These are phyloP conservation scores for Przewalskia tangutica DNA, from an alignment of 257 asterid genomes.

Conservation along the genomic window DNA sequence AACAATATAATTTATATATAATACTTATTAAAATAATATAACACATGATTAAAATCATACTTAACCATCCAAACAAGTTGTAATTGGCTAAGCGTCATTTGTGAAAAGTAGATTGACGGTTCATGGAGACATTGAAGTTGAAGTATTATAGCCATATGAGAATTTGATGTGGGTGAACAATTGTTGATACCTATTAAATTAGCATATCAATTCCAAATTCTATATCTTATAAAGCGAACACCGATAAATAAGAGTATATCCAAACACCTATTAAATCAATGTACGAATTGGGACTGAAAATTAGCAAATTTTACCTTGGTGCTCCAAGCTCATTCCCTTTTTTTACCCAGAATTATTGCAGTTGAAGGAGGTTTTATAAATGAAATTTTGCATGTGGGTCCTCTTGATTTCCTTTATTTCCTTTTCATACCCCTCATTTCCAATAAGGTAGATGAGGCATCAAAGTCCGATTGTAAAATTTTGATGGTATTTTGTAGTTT, in stretches of 20 bases:
- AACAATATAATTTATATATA: background rate
- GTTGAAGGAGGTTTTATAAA: background rate
- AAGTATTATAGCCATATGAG: no score
- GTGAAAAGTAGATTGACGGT: no score
- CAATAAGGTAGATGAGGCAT: constrained; percentile 23
- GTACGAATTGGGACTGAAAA: no score
- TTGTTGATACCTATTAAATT: no score
- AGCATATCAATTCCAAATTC: no score
- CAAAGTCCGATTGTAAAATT: constrained; percentile 33
- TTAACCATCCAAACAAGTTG: background rate
- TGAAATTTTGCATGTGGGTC: constrained; percentile 28
- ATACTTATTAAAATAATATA: background rate
- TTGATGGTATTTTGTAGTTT: constrained; percentile 24
- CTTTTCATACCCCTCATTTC: background rate
- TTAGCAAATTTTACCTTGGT: no score
- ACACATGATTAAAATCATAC: background rate
- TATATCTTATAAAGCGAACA: no score
- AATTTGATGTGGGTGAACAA: no score
- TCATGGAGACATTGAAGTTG: no score
- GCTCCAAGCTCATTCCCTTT: background rate
- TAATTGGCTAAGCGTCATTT: background rate
- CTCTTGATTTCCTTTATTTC: constrained; percentile 20
- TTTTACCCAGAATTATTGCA: background rate
- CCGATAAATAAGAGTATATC: no score
- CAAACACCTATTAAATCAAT: background rate